Base-by-base conservation (phyloP, 2,329 filamentous ascomycete species). In the Penicillium sp. region DNA sequence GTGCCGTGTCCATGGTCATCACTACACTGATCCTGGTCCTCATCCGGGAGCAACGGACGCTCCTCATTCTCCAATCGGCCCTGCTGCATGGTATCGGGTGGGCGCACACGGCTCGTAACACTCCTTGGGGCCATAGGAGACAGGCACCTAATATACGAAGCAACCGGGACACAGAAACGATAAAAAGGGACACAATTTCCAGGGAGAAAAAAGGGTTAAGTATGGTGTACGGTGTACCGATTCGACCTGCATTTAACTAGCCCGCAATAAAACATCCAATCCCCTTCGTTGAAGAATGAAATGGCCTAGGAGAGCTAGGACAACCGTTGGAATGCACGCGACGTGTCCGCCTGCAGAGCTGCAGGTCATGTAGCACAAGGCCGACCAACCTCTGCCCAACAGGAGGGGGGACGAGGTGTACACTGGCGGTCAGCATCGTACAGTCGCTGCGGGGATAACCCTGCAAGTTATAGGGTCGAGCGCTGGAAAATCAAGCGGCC, bases 281-380 rank as follows among this genome's bases (percentile, higher is more conserved):
- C 9, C n/a, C 38, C 7, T 42, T 42, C 38, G 12, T 22, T 42
- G 1, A 10, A n/a, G 1, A 1, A 10, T 12, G 9, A 22, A 8
- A 5, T 19, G 7, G 24, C 10, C 24, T 24, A 19, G 15, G 38
- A n/a, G 45, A 22, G 12, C 28, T 3, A 50, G 45, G 45, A 30
- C 49, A 33, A 33, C 49, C 49, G 49, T 53, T 53, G 49, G n/a
- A 19, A 53, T 53, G 49, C 49, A 53, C 49, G 49, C 49, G 49
- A 53, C 49, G 49, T 53, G 49, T 53, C 33, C 49, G 13, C 49
- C 49, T 53, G 49, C 49, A 53, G 49, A 19, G 10, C 38, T 42
- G 38, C 38, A 42, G 38, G 38, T 42, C 38, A 42, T 42, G 38
- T 19, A 22, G 38, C 38, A 42, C 38, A 42, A 6, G 9, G 35